phyloP scores from a whole-genome alignment of 441 rosid species.

The Euphorbia celastroides region DNA sequence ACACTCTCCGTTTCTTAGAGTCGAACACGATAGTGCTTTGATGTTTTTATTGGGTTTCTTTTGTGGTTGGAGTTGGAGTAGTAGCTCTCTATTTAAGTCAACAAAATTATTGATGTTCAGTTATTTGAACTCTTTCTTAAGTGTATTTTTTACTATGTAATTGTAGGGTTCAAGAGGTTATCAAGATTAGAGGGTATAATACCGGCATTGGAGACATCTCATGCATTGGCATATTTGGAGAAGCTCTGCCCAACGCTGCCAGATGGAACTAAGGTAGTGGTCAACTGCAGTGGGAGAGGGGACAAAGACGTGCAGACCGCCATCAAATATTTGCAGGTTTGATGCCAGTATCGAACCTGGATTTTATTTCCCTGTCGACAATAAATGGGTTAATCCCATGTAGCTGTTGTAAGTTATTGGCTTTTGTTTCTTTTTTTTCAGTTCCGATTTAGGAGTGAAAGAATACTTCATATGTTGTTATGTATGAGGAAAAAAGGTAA shows the following conservation, averaged over 20 bases:
- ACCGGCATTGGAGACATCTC: conserved; percentile 86
- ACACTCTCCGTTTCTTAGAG: neutral
- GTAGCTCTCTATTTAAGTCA: neutral
- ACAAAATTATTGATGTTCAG: too few species aligned
- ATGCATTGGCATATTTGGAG: conserved; percentile 75
- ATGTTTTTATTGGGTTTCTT: neutral
- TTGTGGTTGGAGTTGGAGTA: conserved; percentile 1
- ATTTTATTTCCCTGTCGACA: neutral
- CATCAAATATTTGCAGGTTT: conserved; percentile 54
- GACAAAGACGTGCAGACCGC: conserved; percentile 91
- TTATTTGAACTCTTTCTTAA: neutral
- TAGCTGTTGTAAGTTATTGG: neutral
- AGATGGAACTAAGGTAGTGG: conserved; percentile 50
- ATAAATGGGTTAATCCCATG: conserved; percentile 9
- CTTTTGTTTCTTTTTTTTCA: neutral
- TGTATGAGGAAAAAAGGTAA: neutral
- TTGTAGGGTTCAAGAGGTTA: conserved; percentile 73
- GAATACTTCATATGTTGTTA: neutral
- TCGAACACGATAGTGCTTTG: neutral
- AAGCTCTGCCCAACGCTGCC: conserved; percentile 73
- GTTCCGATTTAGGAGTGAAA: neutral
- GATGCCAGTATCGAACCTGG: neutral
- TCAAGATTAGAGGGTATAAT: conserved; percentile 76
- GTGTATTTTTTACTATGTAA: too few species aligned
- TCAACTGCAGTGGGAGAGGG: conserved; percentile 91